phyloP scores from a whole-genome alignment of 352 stramenopile species.

The Halophytophthora polymorphica region DNA sequence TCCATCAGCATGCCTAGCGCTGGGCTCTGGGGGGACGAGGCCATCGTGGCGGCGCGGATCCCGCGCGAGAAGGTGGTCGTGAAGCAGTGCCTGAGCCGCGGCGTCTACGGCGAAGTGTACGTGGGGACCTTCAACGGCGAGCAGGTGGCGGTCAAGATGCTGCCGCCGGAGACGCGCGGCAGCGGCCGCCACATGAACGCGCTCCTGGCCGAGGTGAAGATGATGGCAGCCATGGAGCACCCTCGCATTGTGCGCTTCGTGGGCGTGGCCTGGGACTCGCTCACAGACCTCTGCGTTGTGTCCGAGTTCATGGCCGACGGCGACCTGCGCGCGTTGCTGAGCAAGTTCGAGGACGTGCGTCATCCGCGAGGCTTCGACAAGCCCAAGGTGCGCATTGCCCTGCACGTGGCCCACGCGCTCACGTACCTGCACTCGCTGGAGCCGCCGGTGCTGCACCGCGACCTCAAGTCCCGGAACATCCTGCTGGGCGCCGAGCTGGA shows the following conservation, averaged over 20 bases:
- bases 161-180: slow-evolving; percentile 19
- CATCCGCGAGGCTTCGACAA: slow-evolving; percentile 27
- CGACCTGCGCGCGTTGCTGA: slow-evolving; percentile 9
- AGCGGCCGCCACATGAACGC: slow-evolving; percentile 10
- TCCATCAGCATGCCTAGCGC: background rate
- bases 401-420: slow-evolving; percentile 27
- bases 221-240: slow-evolving; percentile 25
- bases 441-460: slow-evolving; percentile 27
- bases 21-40: slow-evolving; percentile 23
- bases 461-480: slow-evolving; percentile 39
- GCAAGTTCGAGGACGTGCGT: slow-evolving; percentile 9
- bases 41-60: slow-evolving; percentile 22
- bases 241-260: slow-evolving; percentile 27
- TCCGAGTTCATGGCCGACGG: slow-evolving; percentile 31
- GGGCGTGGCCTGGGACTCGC: slow-evolving; percentile 35
- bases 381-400: slow-evolving; percentile 27
- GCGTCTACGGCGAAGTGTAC: slow-evolving; percentile 35
- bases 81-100: slow-evolving; percentile 24
- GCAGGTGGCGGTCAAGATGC: slow-evolving; percentile 22
- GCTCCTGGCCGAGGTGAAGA: slow-evolving; percentile 13
- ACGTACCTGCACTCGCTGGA: slow-evolving; percentile 33
- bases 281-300: slow-evolving; percentile 27
- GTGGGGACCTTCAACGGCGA: slow-evolving; percentile 23
- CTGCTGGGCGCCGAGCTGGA: slow-evolving; percentile 24
- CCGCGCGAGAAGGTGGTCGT: slow-evolving; percentile 28